Conservation (phyloP, 83 land plant species). For the Diphasiastrum complanatum region DNA sequence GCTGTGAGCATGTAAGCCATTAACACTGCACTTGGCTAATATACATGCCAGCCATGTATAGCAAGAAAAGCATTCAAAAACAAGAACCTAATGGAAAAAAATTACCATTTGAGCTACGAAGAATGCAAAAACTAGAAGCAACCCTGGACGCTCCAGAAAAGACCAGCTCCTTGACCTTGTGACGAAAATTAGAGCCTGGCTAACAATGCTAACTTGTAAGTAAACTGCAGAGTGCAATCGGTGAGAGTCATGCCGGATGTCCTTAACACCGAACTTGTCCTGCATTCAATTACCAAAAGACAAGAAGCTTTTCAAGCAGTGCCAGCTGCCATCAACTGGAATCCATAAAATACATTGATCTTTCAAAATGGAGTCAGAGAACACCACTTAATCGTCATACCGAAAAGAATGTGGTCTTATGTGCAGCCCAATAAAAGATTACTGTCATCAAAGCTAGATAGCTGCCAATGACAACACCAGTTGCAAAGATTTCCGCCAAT, state of each 20-base stretch:
- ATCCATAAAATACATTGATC: background rate
- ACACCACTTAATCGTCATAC: conserved; percentile 19
- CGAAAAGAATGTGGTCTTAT: conserved; percentile 38
- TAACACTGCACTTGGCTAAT: background rate
- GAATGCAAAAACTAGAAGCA: conserved; percentile 47
- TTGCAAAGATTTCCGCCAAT: conserved; percentile 54
- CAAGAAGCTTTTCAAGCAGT: background rate
- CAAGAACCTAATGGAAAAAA: too few species aligned
- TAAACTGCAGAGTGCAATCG: conserved; percentile 48
- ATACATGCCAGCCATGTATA: background rate
- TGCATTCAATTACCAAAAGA: conserved; percentile 6
- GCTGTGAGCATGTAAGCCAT: too few species aligned
- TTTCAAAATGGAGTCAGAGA: background rate
- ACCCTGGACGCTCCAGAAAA: conserved; percentile 48
- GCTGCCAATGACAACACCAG: conserved; percentile 49
- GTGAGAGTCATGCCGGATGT: background rate
- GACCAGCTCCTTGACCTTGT: conserved; percentile 58
- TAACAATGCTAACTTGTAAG: conserved; percentile 58
- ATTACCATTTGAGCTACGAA: conserved; percentile 53
- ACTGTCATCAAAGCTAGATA: conserved; percentile 56
- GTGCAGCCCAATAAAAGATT: conserved; percentile 40
- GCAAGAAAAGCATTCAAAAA: too few species aligned
- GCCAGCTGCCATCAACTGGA: background rate
- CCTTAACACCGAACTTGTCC: conserved; percentile 28
- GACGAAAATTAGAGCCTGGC: conserved; percentile 37